Evolutionary conservation across 1,139 yeast species (phyloP).

Genomic region (Candida sojae): DNA sequence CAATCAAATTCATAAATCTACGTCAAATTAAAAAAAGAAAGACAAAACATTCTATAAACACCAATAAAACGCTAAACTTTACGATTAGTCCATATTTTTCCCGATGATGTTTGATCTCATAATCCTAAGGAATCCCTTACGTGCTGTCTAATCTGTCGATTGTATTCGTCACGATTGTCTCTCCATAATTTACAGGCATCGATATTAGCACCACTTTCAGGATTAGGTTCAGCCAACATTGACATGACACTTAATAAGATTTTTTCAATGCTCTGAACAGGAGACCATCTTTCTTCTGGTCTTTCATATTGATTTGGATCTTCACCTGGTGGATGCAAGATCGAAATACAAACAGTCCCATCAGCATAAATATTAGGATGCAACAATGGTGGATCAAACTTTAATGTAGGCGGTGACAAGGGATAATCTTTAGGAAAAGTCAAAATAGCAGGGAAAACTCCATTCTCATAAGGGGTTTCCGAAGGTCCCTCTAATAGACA

Average conservation of each 20-base stretch:
- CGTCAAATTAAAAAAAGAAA: not conserved
- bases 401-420: constrained; percentile 82
- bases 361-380: constrained; percentile 95
- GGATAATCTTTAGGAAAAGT: constrained; percentile 93
- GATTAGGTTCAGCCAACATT: constrained; percentile 96
- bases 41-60: not conserved
- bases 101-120: constrained; percentile 17
- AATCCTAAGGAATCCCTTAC: constrained; percentile 70
- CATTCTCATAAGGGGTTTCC: constrained; percentile 93
- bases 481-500: constrained; percentile 90
- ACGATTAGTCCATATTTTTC: not conserved
- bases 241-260: constrained; percentile 88
- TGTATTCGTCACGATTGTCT: constrained; percentile 70
- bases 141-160: constrained; percentile 62
- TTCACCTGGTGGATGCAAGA: constrained; percentile 93
- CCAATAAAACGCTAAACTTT: not conserved
- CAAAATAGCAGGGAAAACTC: constrained; percentile 82
- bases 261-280: constrained; percentile 95
- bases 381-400: constrained; percentile 79
- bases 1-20: no score
- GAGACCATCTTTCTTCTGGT: constrained; percentile 97
- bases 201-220: constrained; percentile 94
- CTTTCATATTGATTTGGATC: constrained; percentile 95
- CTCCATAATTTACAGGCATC: constrained; percentile 97
- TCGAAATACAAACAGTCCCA: constrained; percentile 95